Conservation (phyloP, 306 rosid genomes). For the Comarum palustre region DNA sequence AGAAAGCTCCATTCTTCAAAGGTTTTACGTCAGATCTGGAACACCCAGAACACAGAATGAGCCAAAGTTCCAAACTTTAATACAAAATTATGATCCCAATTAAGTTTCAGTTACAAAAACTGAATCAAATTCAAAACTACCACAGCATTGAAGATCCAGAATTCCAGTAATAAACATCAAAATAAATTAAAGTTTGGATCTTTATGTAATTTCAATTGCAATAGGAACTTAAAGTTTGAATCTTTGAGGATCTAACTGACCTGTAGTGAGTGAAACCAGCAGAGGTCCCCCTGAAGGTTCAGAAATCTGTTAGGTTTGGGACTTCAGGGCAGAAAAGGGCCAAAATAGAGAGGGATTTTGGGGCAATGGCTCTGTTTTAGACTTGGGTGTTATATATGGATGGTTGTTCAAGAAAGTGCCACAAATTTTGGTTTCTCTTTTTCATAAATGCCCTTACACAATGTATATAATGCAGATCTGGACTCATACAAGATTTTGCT, state of each 20-base stretch:
- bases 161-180: background rate
- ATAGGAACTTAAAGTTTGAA: background rate
- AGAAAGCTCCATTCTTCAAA: constrained; percentile 50
- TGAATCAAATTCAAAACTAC: background rate
- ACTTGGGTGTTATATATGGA: constrained; percentile 20
- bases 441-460: constrained; percentile 4
- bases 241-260: constrained; percentile 35
- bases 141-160: constrained; percentile 15
- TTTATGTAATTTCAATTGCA: background rate
- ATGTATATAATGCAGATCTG: background rate
- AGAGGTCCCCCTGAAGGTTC: constrained; percentile 21
- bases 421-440: constrained; percentile 7
- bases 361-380: constrained; percentile 8
- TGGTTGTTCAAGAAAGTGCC: constrained; percentile 8
- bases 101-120: constrained; percentile 20
- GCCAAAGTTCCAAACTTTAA: constrained; percentile 15
- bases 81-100: constrained; percentile 18
- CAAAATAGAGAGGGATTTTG: constrained; percentile 9
- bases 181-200: background rate
- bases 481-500: background rate
- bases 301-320: constrained; percentile 27
- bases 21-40: constrained; percentile 64
- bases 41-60: constrained; percentile 37
- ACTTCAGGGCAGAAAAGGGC: background rate
- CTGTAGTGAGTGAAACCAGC: constrained; percentile 16